Percentiles rank a stretch among this genome's conserved stretches.
Evolutionary conservation across 345 rosid species (phyloP).

Genomic region (Pugionium dolabratum): DNA sequence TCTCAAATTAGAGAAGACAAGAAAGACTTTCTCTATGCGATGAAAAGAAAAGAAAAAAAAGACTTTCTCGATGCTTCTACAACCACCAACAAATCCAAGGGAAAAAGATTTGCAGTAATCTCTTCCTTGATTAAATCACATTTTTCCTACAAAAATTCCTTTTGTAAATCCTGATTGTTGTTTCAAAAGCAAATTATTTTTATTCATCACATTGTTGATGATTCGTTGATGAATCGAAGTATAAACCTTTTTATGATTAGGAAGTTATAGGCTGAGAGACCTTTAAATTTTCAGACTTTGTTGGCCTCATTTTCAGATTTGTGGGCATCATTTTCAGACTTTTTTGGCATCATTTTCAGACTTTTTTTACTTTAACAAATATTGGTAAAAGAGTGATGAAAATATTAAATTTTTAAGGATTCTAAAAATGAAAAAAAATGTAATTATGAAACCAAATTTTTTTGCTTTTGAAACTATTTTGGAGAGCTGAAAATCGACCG

Average conservation of each 20-base stretch:
- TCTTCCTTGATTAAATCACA: neutral
- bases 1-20: neutral
- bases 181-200: neutral
- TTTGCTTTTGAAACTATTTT: neutral
- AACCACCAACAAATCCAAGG: neutral
- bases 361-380: neutral
- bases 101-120: neutral
- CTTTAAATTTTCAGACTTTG: too few species aligned
- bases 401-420: neutral
- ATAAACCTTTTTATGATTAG: neutral
- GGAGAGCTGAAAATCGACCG: neutral
- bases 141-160: too few species aligned
- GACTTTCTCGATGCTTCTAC: neutral
- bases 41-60: neutral
- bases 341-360: too few species aligned
- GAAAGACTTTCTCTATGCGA: too few species aligned
- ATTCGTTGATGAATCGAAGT: neutral
- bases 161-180: neutral
- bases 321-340: too few species aligned
- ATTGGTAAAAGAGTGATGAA: neutral
- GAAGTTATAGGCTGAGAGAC: too few species aligned
- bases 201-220: neutral
- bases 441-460: neutral
- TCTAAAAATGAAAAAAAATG: neutral
- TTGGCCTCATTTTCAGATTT: too few species aligned